Conservation (phyloP, 345 rosid species). For the Brassica napus region Da-Ae NC_063446.1:39496001-39496500, state of each 20-base stretch:
- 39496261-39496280: background rate
- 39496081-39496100: background rate
- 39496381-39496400: background rate
- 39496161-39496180: background rate
- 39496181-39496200: too few relatives aligned
- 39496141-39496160: background rate
- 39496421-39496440: background rate
- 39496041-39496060: background rate
- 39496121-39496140: background rate
- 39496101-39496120: background rate
- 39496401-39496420: background rate
- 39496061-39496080: background rate
- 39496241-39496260: background rate
- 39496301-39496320: background rate
- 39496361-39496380: background rate
- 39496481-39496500: background rate
- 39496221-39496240: background rate
- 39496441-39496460: background rate
- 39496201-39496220: background rate
- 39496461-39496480: background rate
- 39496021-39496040: background rate
- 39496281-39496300: background rate
- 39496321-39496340: background rate
- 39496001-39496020: background rate
- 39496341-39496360: background rate